These are phyloP conservation scores for Byssothecium circinans DNA, from an alignment of 2,329 filamentous ascomycete genomes.

Conservation along the genomic window DNA sequence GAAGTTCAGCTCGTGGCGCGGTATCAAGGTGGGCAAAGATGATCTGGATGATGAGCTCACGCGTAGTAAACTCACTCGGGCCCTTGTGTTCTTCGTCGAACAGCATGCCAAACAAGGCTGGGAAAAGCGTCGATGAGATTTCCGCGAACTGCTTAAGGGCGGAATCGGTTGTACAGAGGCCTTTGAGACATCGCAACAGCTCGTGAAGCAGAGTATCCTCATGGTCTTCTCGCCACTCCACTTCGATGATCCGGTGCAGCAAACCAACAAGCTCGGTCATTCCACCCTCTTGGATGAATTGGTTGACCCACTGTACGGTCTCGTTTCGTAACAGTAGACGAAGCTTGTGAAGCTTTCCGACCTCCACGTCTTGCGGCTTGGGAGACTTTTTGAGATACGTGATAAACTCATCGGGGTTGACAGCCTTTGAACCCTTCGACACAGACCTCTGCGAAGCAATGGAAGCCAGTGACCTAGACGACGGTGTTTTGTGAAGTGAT, in stretches of 20 bases:
- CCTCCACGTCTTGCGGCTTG: constrained; percentile 81
- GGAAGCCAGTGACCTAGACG: constrained; percentile 59
- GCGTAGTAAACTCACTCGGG: constrained; percentile 92
- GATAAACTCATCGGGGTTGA: constrained; percentile 81
- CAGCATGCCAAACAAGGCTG: constrained; percentile 81
- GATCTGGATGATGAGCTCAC: constrained; percentile 84
- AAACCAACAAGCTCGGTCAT: constrained; percentile 89
- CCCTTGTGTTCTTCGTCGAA: constrained; percentile 99
- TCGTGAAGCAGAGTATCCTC: constrained; percentile 93
- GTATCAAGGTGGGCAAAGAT: constrained; percentile 86
- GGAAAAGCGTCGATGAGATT: constrained; percentile 80
- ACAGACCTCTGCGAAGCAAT: constrained; percentile 60
- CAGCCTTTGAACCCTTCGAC: constrained; percentile 71
- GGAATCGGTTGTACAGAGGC: constrained; percentile 85
- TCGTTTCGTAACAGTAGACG: constrained; percentile 88
- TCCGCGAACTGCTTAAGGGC: constrained; percentile 79
- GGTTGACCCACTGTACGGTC: constrained; percentile 92
- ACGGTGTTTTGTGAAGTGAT: constrained; percentile 66
- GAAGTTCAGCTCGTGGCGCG: constrained; percentile 56
- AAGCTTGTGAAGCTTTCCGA: constrained; percentile 94
- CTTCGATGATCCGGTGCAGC: constrained; percentile 86
- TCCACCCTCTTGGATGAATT: constrained; percentile 84
- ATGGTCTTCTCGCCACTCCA: constrained; percentile 98
- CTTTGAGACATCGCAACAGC: constrained; percentile 88
- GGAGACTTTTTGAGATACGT: constrained; percentile 78